Base-by-base conservation (phyloP, 148 eudicot species). In the Cornus florida region DNA sequence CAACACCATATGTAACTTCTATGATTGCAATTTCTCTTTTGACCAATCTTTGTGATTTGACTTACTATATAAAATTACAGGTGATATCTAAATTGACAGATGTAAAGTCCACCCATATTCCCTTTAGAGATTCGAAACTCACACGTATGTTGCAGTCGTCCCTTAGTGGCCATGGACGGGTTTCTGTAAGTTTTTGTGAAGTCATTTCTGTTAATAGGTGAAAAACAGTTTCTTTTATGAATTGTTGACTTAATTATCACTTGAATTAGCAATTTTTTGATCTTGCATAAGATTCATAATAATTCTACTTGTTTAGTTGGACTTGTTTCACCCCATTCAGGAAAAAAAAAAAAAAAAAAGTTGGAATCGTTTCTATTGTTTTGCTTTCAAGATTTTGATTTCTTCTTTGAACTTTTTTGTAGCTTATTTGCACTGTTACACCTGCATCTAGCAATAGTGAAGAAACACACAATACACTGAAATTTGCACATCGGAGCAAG, bases 381-480 rank as follows among this genome's bases (percentile, higher is more conserved):
- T 70, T 73, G 28, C 28, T 68, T 22, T 39, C 70, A 23, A 24
- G 70, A 75, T 75, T 31, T 48, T 67, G 38, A 23, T 65, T 70
- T 48, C 39, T 79, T 64, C n/a, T 71, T 77, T 57, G 60, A 35
- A 77, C 62, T 28, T 70, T 83, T 70, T 31, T 79, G 82, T 74
- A 92, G 97, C 97, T 92, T 87, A 92, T 92, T 73, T 91, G 97
- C 88, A 92, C 89, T 8, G 91, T 92, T 73, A 92, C 97, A 56
- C 97, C 97, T 79, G 91, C 97, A 64, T 92, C 97, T 78, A 89
- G 94, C 79, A 86, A 88, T 67, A 88, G 82, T 60, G 97, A 92
- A 86, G 97, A 92, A 82, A 92, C 97, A 75, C 97, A 91, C 79
- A 92, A 92, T 81, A 92, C 97, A 28, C 86, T 92, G 70, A 92